These are phyloP conservation scores for Penicillium malachiteum DNA, from an alignment of 495 filamentous ascomycete genomes.

Conservation along the genomic window DNA sequence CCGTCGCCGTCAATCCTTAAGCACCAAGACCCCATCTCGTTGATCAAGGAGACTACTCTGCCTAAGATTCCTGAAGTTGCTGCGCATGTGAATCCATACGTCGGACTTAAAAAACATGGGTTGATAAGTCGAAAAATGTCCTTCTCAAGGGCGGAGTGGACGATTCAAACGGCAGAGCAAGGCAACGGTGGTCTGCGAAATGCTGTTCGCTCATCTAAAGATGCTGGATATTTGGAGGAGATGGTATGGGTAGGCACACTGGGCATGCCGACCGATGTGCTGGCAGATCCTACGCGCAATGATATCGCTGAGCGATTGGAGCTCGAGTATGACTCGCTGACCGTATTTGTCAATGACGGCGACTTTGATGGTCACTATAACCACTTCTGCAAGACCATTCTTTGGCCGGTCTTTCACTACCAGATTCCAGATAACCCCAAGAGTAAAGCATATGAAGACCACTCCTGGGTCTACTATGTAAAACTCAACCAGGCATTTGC, in stretches of 20 bases:
- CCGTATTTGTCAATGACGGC: slow-evolving; percentile 79
- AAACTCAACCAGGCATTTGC: slow-evolving; percentile 89
- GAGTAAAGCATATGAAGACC: slow-evolving; percentile 95
- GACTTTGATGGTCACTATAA: slow-evolving; percentile 91
- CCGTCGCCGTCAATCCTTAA: slow-evolving; percentile 73
- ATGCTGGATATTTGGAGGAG: slow-evolving; percentile 61
- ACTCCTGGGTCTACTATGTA: slow-evolving; percentile 92
- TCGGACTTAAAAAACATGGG: slow-evolving; percentile 13
- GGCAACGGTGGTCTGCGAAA: slow-evolving; percentile 90
- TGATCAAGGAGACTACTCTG: slow-evolving; percentile 20
- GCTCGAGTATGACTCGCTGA: slow-evolving; percentile 74
- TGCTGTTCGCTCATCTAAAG: slow-evolving; percentile 72
- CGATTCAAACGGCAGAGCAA: slow-evolving; percentile 78
- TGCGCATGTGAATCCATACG: slow-evolving; percentile 6
- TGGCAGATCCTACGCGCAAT: slow-evolving; percentile 66
- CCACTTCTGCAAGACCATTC: slow-evolving; percentile 89
- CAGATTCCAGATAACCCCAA: slow-evolving; percentile 95
- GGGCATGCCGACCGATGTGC: slow-evolving; percentile 84
- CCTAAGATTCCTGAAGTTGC: slow-evolving; percentile 25
- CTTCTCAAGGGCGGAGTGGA: slow-evolving; percentile 71
- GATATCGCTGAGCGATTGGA: slow-evolving; percentile 78
- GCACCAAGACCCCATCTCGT: slow-evolving; percentile 53
- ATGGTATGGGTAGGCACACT: slow-evolving; percentile 87
- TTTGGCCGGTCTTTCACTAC: slow-evolving; percentile 93
- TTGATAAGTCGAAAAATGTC: slow-evolving; percentile 50